A percentile compares a stretch with the other conserved stretches of the same genome.
Conservation (phyloP, 352 stramenopile genomes). For the Pythium volutum region DNA sequence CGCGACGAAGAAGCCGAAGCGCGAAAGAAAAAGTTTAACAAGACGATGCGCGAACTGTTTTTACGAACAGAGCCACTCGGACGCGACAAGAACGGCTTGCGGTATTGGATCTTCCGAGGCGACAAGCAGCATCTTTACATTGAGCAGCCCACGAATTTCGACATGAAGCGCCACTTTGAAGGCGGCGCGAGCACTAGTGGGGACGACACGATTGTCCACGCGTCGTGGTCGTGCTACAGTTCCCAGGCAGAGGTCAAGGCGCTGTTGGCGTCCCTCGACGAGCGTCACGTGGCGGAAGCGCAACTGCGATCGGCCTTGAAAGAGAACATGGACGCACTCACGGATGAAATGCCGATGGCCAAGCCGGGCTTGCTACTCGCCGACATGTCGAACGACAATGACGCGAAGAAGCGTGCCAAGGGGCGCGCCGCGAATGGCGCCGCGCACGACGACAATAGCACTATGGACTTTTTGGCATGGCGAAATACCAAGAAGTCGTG, state of each 20-base stretch:
- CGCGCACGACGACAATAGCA: constrained; percentile 1
- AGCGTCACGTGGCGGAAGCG: constrained; percentile 42
- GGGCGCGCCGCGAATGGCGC: constrained; percentile 2
- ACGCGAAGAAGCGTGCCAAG: constrained; percentile 43
- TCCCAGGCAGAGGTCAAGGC: constrained; percentile 59
- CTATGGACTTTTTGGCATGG: constrained; percentile 50
- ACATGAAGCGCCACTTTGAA: constrained; percentile 49
- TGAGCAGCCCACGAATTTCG: constrained; percentile 49
- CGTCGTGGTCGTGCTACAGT: constrained; percentile 64
- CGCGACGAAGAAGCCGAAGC: constrained; percentile 61
- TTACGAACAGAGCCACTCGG: constrained; percentile 75
- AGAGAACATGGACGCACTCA: constrained; percentile 62
- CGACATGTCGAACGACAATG: constrained; percentile 62
- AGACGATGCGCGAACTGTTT: constrained; percentile 62
- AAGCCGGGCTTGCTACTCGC: constrained; percentile 76
- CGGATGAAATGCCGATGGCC: constrained; percentile 60
- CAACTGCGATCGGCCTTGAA: constrained; percentile 44
- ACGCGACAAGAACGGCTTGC: constrained; percentile 47
- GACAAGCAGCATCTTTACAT: constrained; percentile 70
- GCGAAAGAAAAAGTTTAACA: constrained; percentile 61
- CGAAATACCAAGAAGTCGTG: constrained; percentile 52
- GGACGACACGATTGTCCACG: not conserved
- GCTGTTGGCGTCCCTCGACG: constrained; percentile 58
- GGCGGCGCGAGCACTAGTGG: constrained; percentile 9
- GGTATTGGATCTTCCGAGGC: constrained; percentile 77